Conservation (phyloP, 2,329 filamentous ascomycete genomes). For the Microdochium paspali region DNA sequence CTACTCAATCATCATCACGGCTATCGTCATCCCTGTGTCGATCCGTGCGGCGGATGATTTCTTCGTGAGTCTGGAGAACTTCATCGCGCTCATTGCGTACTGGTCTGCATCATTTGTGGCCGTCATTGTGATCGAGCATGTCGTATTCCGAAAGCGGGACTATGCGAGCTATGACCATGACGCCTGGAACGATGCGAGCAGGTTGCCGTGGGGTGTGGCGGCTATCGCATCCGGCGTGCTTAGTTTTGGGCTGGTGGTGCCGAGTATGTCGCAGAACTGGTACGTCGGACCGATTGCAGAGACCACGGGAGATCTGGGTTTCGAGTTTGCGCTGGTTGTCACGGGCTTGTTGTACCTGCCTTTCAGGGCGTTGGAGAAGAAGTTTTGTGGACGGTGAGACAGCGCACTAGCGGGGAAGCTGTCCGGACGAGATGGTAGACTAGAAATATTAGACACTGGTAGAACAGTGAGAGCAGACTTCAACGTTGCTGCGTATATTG, state of each 20-base stretch:
- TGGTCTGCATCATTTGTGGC: slow-evolving; percentile 47
- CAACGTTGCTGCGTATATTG: too few species aligned
- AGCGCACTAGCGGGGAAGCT: background rate
- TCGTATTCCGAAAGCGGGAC: slow-evolving; percentile 22
- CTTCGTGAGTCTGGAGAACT: slow-evolving; percentile 47
- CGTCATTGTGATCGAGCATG: slow-evolving; percentile 32
- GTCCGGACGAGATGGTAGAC: too few species aligned
- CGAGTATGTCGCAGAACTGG: slow-evolving; percentile 52
- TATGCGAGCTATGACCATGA: slow-evolving; percentile 24
- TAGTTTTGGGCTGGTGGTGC: slow-evolving; percentile 39
- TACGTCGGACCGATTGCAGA: slow-evolving; percentile 50
- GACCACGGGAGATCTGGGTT: slow-evolving; percentile 54
- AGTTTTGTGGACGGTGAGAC: slow-evolving; percentile 13
- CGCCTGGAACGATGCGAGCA: slow-evolving; percentile 25
- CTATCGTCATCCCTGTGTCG: slow-evolving; percentile 49
- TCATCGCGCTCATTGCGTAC: slow-evolving; percentile 47
- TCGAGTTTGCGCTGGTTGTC: slow-evolving; percentile 50
- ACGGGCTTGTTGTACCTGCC: slow-evolving; percentile 32
- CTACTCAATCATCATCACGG: slow-evolving; percentile 47
- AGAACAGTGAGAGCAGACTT: too few species aligned
- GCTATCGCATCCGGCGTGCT: slow-evolving; percentile 25
- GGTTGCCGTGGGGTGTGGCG: slow-evolving; percentile 28
- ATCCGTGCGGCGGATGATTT: slow-evolving; percentile 46
- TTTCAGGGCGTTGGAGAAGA: slow-evolving; percentile 27
- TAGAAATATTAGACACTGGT: too few species aligned